Base-by-base conservation (phyloP, 23 red algal genomes). In the Agarophyton chilense region DNA sequence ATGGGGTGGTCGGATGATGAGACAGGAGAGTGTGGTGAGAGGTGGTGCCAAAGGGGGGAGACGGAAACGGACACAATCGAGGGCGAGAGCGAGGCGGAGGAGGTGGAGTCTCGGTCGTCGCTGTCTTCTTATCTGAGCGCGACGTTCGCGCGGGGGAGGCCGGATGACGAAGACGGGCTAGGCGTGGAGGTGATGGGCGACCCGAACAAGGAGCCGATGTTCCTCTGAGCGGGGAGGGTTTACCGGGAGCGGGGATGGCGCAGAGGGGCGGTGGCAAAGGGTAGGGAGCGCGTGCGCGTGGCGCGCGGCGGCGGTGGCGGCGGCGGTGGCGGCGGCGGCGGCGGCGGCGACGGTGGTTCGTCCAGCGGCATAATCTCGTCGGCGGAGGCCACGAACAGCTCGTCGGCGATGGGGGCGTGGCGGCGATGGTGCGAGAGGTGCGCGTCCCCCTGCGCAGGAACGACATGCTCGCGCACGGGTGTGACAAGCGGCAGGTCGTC, bases 291-390 rank as follows among this genome's bases (percentile, higher is more conserved):
- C 21, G 64, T 70, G 32, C 64, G 32, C 12, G 64, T 70, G 34
- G 64, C 64, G 19, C 64, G 64, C 32, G 64, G 64, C 38, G 28
- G 17, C 8, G 40, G 18, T 19, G 32, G 64, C 32, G 13, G 32
- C 64, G 64, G 64, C n/a, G 6, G 18, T 42, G 64, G 64, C 38
- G 64, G n/a, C n/a, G n/a, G n/a, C n/a, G n/a, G n/a, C n/a, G n/a
- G n/a, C n/a, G n/a, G n/a, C n/a, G n/a, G n/a, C n/a, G n/a, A n/a
- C n/a, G n/a, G n/a, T n/a, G n/a, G n/a, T n/a, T 58, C 55, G 19
- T 70, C 64, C 34, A 36, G 18, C 18, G 64, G 64, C 64, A 70
- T 70, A 14, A 70, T 70, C 38, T 70, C 64, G 19, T 70, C 64
- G 4, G 64, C 38, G 4, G 64, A 70, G 1, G 64, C 32, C 32